Evolutionary conservation across 768 basidiomycete genomes (phyloP), one percentile per base, ranked within the genome.

Genomic region (Cantharellus cinnabarinus): DNA sequence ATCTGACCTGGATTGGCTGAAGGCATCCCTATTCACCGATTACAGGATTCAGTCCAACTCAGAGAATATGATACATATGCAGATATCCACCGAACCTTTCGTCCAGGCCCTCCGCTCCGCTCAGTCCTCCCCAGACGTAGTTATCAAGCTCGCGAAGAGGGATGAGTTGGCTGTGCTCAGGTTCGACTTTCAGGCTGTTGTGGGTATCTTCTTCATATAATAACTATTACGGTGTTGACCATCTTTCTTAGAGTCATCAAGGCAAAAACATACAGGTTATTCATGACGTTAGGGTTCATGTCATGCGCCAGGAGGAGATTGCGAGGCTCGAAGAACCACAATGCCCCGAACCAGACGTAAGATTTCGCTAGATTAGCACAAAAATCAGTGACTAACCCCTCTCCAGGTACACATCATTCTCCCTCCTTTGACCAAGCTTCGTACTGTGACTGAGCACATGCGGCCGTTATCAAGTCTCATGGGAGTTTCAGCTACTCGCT

Each of bases 11-110:
- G 40, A 48, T 3, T 29, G 48, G 3, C 44, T 29, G 34, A 56
- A 64, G 62, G 60, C 58, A 42, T 77, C 85, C 0, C 66, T 89
- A 5, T 87, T 89, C 70, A 76, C 74, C 2, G 74, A 79, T 61
- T 88, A 90, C 68, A 81, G 87, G 50, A 88, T 93, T 65, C 84
- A 90, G 66, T 90, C 89, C 29, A 89, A 89, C 65, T 77, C 85
- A 2, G 72, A 78, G 40, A 89, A 93, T 69, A 80, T 82, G 64
- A 91, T 93, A 62, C 82, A 82, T 2, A 70, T 90, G 64, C 70
- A 76, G n/a, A 70, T 91, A 37, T 74, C 79, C 2, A 75, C 83
- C 3, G 89, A 89, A 59, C 80, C 86, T 0, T 76, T 93, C 2
- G 75, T 85, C 5, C 77, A 77, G 0, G 85, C 85, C 0, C 75